Evolutionary conservation across 805 yeast species (phyloP), one percentile per base, ranked within the genome.

Genomic region (Priceomyces melissophilus): DNA sequence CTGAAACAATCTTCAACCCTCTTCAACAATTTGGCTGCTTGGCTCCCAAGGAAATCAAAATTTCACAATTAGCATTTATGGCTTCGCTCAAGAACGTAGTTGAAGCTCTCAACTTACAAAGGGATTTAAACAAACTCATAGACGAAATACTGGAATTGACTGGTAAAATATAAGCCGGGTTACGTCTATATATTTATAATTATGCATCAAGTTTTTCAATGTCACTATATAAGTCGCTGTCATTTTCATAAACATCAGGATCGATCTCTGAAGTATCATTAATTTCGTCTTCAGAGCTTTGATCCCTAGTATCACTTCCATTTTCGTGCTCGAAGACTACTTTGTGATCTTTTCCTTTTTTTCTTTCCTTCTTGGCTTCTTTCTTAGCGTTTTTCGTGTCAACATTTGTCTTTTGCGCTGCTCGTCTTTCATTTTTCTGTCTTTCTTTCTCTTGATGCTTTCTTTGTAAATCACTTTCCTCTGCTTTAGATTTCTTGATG

Each of bases 371-470:
- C 69, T 84, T 86, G 8, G 81, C 85, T 32, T 78, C 81, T 57
- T 84, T 84, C 55, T 74, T 82, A 37, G 81, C 88, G 48, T 79
- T 78, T 74, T 85, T 90, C 41, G 76, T 79, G 15, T 80, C 75
- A 39, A 90, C 84, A 56, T 89, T 87, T 34, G 75, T 90, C 50
- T 79, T 81, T 64, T 90, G 97, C 54, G 77, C 81, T 49, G 79
- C 79, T 58, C 84, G 78, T 66, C 97, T 79, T 53, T 79, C 73
- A 25, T 76, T 84, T 63, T 82, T 86, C 52, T 84, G 65, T 53
- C 74, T 76, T 55, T 73, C 73, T 57, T 77, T 77, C 39, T 68
- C 68, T 34, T 77, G 76, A 60, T 89, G 96, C 52, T 67, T 73
- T 62, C 76, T 75, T 47, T 87, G 95, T 53, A 87, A 65, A 35